These are phyloP conservation scores for Synchytrium microbalum DNA, from an alignment of 371 early-diverging fungal genomes.

Conservation along the genomic window DNA sequence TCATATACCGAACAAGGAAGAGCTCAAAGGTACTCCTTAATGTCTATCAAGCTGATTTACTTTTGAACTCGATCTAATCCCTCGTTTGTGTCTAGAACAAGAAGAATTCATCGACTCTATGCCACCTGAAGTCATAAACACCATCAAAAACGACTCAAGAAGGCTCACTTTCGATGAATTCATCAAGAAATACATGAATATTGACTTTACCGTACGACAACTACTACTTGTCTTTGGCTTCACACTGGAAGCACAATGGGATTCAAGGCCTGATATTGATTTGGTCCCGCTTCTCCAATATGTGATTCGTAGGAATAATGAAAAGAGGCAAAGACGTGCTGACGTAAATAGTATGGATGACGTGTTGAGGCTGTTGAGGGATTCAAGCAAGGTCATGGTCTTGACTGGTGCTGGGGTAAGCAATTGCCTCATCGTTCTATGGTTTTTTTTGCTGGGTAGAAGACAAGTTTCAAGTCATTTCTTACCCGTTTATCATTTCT, in stretches of 20 bases:
- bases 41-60: too few relatives aligned
- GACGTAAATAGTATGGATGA: constrained; percentile 59
- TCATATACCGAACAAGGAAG: too few relatives aligned
- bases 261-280: neutral
- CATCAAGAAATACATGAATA: neutral
- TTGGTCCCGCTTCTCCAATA: neutral
- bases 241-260: neutral
- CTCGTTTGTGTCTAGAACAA: too few relatives aligned
- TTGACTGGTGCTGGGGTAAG: constrained; percentile 84
- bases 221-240: neutral
- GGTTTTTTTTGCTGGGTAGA: neutral
- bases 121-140: neutral
- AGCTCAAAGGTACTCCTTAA: too few relatives aligned
- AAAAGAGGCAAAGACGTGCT: neutral
- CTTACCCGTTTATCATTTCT: too few relatives aligned
- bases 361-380: constrained; percentile 55
- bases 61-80: too few relatives aligned
- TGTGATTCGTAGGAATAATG: neutral
- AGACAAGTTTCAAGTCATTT: constrained; percentile 1
- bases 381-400: constrained; percentile 73
- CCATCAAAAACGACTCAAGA: neutral
- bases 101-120: neutral
- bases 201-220: neutral
- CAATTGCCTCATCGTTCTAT: constrained; percentile 5
- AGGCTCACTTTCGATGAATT: neutral